These are phyloP conservation scores for Endocarpon pusillum DNA, from an alignment of 495 filamentous ascomycete genomes.

Conservation along the genomic window DNA sequence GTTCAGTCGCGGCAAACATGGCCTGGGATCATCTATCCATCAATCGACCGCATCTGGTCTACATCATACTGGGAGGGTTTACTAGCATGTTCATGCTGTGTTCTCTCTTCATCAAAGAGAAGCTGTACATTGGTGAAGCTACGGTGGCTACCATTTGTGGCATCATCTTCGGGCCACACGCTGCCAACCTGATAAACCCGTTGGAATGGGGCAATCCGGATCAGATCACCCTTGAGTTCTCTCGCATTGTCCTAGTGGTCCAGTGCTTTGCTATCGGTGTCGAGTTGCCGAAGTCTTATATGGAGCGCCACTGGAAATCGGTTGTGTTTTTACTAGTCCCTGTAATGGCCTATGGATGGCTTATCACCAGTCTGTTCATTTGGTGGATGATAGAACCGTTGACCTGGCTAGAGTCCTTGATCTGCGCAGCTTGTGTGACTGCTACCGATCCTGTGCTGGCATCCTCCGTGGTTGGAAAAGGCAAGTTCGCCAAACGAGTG, in stretches of 20 bases:
- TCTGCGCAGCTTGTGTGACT: slow-evolving; percentile 82
- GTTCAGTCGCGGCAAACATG: slow-evolving; percentile 34
- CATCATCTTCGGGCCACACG: slow-evolving; percentile 94
- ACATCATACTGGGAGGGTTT: slow-evolving; percentile 96
- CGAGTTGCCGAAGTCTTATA: slow-evolving; percentile 91
- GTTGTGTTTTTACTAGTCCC: slow-evolving; percentile 77
- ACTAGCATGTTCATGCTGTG: slow-evolving; percentile 97
- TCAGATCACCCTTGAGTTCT: slow-evolving; percentile 92
- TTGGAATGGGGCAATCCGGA: slow-evolving; percentile 79
- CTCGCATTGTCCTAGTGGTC: slow-evolving; percentile 90
- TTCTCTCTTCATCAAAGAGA: slow-evolving; percentile 94
- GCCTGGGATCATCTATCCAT: slow-evolving; percentile 84
- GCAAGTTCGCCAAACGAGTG: slow-evolving; percentile 93
- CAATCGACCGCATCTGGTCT: slow-evolving; percentile 93
- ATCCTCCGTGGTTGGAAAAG: slow-evolving; percentile 95
- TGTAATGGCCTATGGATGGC: slow-evolving; percentile 96
- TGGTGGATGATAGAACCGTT: slow-evolving; percentile 83
- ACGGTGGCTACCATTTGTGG: slow-evolving; percentile 92
- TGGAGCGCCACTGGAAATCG: slow-evolving; percentile 96
- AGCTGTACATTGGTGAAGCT: slow-evolving; percentile 96
- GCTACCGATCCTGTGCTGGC: slow-evolving; percentile 96
- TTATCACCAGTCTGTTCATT: slow-evolving; percentile 85
- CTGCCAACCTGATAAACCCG: slow-evolving; percentile 79
- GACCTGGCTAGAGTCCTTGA: slow-evolving; percentile 76
- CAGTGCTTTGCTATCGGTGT: slow-evolving; percentile 99